A percentile compares a stretch with the other conserved stretches of the same genome.
Conservation (phyloP, 257 asterid species). For the Solanum clarkiae region DNA sequence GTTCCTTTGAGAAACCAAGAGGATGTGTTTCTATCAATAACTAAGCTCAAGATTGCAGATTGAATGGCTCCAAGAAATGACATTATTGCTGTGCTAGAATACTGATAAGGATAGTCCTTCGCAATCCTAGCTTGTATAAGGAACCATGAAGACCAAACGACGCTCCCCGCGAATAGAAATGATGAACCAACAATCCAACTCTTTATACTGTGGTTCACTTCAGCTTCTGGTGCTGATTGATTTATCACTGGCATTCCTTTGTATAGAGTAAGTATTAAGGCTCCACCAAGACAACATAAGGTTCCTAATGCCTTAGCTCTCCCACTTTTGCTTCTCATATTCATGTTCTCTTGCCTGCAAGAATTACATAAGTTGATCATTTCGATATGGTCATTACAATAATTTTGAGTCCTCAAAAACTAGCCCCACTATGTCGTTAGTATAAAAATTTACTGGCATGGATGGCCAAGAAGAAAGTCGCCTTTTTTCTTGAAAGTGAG, state of each 20-base stretch:
- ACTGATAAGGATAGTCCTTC: conserved; percentile 35
- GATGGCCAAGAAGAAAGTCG: not conserved
- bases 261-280: conserved; percentile 38
- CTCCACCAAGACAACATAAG: conserved; percentile 37
- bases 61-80: conserved; percentile 55
- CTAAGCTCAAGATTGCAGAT: conserved; percentile 28
- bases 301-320: conserved; percentile 56
- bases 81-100: conserved; percentile 63
- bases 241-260: conserved; percentile 34
- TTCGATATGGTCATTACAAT: not conserved
- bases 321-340: conserved; percentile 35
- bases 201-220: conserved; percentile 1
- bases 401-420: not conserved
- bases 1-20: conserved; percentile 46
- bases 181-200: conserved; percentile 43
- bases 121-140: conserved; percentile 53
- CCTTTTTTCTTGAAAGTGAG: not conserved
- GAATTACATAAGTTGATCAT: not conserved
- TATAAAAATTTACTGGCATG: not conserved
- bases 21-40: conserved; percentile 33
- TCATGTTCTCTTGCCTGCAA: conserved; percentile 52
- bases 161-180: conserved; percentile 36
- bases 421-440: not conserved
- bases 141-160: conserved; percentile 74
- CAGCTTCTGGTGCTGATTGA: not conserved